Conservation (phyloP, 805 yeast species). For the Yamadazyma tumulicola region DNA sequence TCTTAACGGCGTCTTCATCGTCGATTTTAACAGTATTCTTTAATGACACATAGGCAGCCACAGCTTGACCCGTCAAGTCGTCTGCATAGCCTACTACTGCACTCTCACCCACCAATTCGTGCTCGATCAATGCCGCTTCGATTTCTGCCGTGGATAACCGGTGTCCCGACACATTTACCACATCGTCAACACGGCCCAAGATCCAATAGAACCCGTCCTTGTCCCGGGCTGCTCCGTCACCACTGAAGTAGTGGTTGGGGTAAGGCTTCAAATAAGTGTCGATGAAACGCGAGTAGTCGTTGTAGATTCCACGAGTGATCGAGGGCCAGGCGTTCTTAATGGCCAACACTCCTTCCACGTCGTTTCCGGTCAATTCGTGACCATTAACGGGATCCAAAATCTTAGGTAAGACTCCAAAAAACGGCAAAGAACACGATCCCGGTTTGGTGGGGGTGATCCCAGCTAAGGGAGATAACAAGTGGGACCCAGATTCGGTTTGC, state of each 20-base stretch:
- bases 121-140: conserved; percentile 84
- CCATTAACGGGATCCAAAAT: conserved; percentile 94
- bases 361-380: conserved; percentile 75
- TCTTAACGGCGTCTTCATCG: conserved; percentile 56
- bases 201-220: conserved; percentile 97
- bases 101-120: conserved; percentile 78
- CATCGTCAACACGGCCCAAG: conserved; percentile 97
- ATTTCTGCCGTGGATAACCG: conserved; percentile 98
- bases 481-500: conserved; percentile 98
- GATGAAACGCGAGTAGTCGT: conserved; percentile 78
- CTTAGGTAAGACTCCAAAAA: conserved; percentile 89
- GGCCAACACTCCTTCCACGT: conserved; percentile 95
- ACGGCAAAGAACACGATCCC: conserved; percentile 94
- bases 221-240: conserved; percentile 98
- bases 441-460: conserved; percentile 96
- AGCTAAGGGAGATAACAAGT: conserved; percentile 89
- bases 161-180: conserved; percentile 96
- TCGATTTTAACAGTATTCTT: conserved; percentile 45
- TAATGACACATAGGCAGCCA: conserved; percentile 88
- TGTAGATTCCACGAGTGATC: conserved; percentile 95
- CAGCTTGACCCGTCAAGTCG: conserved; percentile 97
- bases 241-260: conserved; percentile 92
- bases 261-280: conserved; percentile 93
- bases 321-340: conserved; percentile 94
- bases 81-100: conserved; percentile 97